phyloP scores from a whole-genome alignment of 176 grass and related monocot species.

The Coix lacrymajobi region DNA sequence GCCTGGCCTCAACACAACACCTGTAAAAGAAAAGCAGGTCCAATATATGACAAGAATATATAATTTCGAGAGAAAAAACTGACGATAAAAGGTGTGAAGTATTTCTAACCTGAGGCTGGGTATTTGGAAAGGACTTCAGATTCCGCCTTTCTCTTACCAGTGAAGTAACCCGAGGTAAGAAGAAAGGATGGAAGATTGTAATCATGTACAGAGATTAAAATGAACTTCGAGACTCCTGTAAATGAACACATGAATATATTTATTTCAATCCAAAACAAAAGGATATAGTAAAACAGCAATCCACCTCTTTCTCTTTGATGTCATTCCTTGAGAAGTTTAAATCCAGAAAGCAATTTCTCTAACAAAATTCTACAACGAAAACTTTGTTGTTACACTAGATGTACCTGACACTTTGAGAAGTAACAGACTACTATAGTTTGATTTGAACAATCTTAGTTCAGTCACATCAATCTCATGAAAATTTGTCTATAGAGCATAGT shows the following conservation, averaged over 20 bases:
- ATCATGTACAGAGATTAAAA: constrained; percentile 95
- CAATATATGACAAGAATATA: background rate
- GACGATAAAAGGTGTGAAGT: background rate
- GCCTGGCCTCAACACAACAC: constrained; percentile 83
- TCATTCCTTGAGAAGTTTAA: background rate
- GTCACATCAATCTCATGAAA: background rate
- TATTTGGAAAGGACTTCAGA: constrained; percentile 96
- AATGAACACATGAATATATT: constrained; percentile 26
- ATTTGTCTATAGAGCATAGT: background rate
- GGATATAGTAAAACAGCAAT: background rate
- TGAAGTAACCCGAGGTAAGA: constrained; percentile 81
- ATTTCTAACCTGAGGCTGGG: constrained; percentile 65
- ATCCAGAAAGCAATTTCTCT: background rate
- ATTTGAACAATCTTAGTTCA: background rate
- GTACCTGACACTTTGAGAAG: background rate
- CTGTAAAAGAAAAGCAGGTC: constrained; percentile 29
- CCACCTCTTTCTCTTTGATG: background rate
- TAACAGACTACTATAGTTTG: background rate
- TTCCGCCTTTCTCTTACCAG: constrained; percentile 89
- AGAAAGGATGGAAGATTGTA: constrained; percentile 91
- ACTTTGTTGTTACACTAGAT: background rate
- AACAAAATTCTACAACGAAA: background rate
- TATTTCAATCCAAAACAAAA: background rate
- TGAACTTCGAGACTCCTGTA: constrained; percentile 79
- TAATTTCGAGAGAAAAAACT: background rate